These are phyloP conservation scores for Cronartium ribicola DNA, from an alignment of 1,284 basidiomycete genomes.

Conservation along the genomic window DNA sequence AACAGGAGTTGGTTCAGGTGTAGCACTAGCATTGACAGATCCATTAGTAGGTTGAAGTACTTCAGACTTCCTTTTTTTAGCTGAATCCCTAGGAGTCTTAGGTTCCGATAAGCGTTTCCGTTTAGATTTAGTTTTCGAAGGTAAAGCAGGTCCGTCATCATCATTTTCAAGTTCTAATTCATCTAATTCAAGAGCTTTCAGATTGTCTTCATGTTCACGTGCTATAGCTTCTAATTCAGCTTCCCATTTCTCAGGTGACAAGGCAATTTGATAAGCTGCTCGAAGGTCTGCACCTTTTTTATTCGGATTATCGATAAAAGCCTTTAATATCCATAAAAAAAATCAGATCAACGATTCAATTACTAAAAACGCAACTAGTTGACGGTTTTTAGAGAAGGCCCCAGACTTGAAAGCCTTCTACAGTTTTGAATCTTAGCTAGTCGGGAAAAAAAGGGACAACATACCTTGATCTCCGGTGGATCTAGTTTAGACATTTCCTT, in stretches of 20 bases:
- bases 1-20: conserved; percentile 16
- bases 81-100: conserved; percentile 12
- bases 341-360: too few species aligned
- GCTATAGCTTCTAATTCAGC: conserved; percentile 39
- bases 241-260: conserved; percentile 43
- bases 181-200: conserved; percentile 37
- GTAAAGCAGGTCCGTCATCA: background rate
- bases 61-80: conserved; percentile 41
- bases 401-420: too few species aligned
- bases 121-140: conserved; percentile 24
- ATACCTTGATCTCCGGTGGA: conserved; percentile 20
- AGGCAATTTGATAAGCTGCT: conserved; percentile 43
- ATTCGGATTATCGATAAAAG: conserved; percentile 44
- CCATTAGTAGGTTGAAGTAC: conserved; percentile 16
- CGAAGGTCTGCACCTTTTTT: conserved; percentile 43
- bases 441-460: conserved; percentile 9
- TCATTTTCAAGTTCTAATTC: conserved; percentile 32
- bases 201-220: background rate
- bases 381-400: too few species aligned
- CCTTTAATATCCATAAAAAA: conserved; percentile 7
- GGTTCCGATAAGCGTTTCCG: conserved; percentile 32
- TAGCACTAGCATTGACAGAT: conserved; percentile 32
- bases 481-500: conserved; percentile 38
- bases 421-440: too few species aligned
- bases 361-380: too few species aligned